phyloP scores from a whole-genome alignment of 306 rosid species.

The Sophora flavescens region DNA sequence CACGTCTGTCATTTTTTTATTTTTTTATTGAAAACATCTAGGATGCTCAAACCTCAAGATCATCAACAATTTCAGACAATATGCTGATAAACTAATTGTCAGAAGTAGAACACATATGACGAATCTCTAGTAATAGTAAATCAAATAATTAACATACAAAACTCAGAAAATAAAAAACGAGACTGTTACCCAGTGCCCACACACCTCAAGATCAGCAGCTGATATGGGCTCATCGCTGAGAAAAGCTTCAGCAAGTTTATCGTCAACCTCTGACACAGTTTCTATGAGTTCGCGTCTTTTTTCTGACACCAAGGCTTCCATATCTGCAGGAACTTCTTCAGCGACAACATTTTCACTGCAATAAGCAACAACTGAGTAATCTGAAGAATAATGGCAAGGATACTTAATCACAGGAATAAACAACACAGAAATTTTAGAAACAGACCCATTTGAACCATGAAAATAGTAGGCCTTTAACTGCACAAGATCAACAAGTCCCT shows the following conservation, averaged over 20 bases:
- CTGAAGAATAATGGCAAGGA: constrained; percentile 7
- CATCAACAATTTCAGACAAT: background rate
- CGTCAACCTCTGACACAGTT: constrained; percentile 93
- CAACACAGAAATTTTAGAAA: constrained; percentile 39
- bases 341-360: constrained; percentile 75
- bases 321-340: constrained; percentile 83
- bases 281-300: constrained; percentile 93
- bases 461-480: constrained; percentile 85
- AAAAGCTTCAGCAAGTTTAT: constrained; percentile 94
- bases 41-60: constrained; percentile 15
- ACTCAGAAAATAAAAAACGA: background rate
- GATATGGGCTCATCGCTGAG: constrained; percentile 86
- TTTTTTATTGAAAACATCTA: constrained; percentile 8
- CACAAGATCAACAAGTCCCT: constrained; percentile 96
- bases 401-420: background rate
- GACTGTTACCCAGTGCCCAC: constrained; percentile 29
- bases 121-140: constrained; percentile 22
- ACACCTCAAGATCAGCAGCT: constrained; percentile 85
- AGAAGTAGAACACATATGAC: constrained; percentile 28
- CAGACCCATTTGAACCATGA: constrained; percentile 88
- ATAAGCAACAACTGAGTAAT: constrained; percentile 39
- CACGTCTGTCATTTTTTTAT: background rate
- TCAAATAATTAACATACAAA: constrained; percentile 17
- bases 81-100: constrained; percentile 13
- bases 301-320: constrained; percentile 82